Conservation (phyloP, 768 basidiomycete genomes). For the Lentinula guzmanii region DNA sequence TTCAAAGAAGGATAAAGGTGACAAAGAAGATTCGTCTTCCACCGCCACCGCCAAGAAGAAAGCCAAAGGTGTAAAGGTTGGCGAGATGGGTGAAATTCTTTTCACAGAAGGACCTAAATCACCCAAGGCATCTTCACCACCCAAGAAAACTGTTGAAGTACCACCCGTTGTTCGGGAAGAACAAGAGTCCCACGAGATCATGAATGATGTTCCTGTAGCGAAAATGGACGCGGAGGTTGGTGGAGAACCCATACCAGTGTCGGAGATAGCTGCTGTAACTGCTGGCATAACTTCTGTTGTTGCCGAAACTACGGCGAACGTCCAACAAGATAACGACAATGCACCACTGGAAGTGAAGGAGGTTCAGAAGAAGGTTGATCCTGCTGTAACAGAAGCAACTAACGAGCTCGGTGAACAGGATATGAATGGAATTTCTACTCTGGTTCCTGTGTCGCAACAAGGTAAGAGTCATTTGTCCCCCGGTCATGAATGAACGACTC, state of each 20-base stretch:
- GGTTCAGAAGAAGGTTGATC: too few relatives aligned
- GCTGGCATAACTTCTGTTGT: neutral
- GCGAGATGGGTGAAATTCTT: conserved; percentile 65
- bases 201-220: neutral
- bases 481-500: neutral
- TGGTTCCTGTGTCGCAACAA: neutral
- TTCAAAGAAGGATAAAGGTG: conserved; percentile 20
- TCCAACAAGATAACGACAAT: neutral
- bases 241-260: conserved; percentile 6
- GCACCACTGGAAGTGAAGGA: neutral
- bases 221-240: neutral
- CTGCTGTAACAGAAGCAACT: neutral
- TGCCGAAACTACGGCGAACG: neutral
- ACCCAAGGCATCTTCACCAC: conserved; percentile 9
- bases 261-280: neutral
- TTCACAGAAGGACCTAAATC: conserved; percentile 39
- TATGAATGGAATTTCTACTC: neutral
- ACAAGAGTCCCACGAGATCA: neutral
- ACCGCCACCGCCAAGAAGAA: conserved; percentile 26
- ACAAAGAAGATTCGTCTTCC: conserved; percentile 11
- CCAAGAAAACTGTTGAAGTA: conserved; percentile 13
- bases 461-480: neutral
- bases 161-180: conserved; percentile 6
- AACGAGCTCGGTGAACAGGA: neutral
- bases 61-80: conserved; percentile 29